Evolutionary conservation across 306 rosid species (phyloP).

Genomic region (Neltuma alba): DNA sequence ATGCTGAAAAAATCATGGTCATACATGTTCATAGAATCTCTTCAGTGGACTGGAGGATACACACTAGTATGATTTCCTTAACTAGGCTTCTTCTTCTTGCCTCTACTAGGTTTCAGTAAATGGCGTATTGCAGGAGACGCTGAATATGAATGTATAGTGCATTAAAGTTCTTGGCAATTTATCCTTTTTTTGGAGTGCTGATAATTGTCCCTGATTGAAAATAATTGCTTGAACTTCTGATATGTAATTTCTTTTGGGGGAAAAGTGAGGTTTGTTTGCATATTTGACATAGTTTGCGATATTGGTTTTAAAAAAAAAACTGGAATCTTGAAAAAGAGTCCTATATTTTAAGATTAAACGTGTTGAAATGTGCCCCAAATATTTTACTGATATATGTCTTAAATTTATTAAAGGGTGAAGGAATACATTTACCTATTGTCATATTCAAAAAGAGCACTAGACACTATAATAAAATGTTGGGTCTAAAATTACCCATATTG

Average conservation of each 20-base stretch:
- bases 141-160: not conserved
- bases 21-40: not conserved
- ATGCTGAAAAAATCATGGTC: not conserved
- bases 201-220: not conserved
- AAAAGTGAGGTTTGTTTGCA: not conserved
- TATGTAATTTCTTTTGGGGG: not conserved
- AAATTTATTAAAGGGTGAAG: too few species aligned
- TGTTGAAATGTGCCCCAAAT: not conserved
- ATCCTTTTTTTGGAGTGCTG: not conserved
- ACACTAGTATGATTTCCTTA: not conserved
- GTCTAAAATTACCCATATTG: too few species aligned
- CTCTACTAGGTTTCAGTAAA: not conserved
- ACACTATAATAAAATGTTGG: too few species aligned
- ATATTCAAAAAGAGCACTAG: too few species aligned
- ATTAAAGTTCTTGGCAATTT: not conserved
- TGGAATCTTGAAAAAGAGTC: not conserved
- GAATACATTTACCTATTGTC: too few species aligned
- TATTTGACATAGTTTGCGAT: not conserved
- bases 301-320: not conserved
- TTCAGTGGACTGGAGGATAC: not conserved
- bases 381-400: not conserved
- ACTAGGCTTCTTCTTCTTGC: not conserved
- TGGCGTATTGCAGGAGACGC: not conserved
- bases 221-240: not conserved
- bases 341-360: not conserved